phyloP scores from a whole-genome alignment of 2,329 filamentous ascomycete species.

The Fusarium chuoi region DNA sequence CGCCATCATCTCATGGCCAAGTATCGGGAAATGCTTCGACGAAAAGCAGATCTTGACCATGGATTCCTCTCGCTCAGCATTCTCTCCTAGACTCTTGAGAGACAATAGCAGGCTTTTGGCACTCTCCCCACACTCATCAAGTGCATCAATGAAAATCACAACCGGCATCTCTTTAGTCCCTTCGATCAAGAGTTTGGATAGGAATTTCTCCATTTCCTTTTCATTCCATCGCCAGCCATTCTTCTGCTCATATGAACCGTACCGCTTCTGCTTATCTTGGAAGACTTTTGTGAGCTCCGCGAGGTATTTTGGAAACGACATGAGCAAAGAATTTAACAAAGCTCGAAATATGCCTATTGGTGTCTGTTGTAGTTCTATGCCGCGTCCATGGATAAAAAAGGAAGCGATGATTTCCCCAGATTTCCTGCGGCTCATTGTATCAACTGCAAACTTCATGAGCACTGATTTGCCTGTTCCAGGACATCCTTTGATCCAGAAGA shows the following conservation, averaged over 20 bases:
- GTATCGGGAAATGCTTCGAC: background rate
- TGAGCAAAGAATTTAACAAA: background rate
- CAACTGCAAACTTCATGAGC: background rate
- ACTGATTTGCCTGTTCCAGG: constrained; percentile 2
- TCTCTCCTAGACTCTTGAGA: background rate
- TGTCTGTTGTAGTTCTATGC: background rate
- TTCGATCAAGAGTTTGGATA: background rate
- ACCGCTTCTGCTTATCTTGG: background rate
- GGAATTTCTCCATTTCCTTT: background rate
- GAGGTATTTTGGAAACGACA: background rate
- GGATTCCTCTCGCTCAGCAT: background rate
- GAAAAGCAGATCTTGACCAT: background rate
- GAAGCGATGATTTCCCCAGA: background rate
- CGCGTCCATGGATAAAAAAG: background rate
- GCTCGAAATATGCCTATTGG: background rate
- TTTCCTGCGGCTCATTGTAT: background rate
- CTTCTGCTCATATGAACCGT: background rate
- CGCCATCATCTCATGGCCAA: background rate
- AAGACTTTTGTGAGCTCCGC: background rate
- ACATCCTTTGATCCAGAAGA: background rate
- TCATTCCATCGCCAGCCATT: background rate
- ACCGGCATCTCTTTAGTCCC: background rate
- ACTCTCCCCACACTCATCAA: background rate
- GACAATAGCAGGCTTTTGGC: background rate
- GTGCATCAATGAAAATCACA: background rate